These are phyloP conservation scores for Ogataea angusta DNA, from an alignment of 805 yeast species.

Conservation along the genomic window DNA sequence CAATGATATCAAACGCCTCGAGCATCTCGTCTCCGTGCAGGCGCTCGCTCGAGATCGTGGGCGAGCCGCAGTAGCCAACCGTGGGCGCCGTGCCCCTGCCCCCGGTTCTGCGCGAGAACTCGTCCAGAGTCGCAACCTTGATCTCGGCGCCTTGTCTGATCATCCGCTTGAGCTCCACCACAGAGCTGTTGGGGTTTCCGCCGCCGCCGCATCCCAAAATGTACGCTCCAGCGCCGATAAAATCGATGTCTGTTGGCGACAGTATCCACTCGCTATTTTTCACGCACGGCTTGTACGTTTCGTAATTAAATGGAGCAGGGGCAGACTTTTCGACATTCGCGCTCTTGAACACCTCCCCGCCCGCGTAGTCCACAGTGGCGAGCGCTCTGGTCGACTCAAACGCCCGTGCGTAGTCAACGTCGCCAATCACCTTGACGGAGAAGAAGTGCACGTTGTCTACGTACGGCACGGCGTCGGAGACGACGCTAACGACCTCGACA, in stretches of 20 bases:
- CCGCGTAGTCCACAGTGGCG: constrained; percentile 6
- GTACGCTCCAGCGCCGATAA: constrained; percentile 39
- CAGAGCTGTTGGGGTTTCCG: constrained; percentile 39
- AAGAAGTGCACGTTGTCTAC: constrained; percentile 34
- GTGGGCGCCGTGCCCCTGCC: constrained; percentile 32
- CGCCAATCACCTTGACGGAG: constrained; percentile 41
- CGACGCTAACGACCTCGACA: constrained; percentile 24
- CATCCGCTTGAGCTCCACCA: constrained; percentile 33
- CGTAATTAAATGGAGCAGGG: constrained; percentile 15
- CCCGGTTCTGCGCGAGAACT: constrained; percentile 22
- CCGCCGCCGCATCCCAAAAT: constrained; percentile 50
- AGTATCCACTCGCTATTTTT: constrained; percentile 35
- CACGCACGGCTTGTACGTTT: constrained; percentile 14
- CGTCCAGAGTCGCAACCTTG: constrained; percentile 33
- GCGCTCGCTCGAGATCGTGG: constrained; percentile 41
- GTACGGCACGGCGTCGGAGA: constrained; percentile 33
- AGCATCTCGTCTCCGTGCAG: constrained; percentile 38
- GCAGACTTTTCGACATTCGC: constrained; percentile 9
- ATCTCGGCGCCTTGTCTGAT: constrained; percentile 34
- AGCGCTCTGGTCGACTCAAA: constrained; percentile 2
- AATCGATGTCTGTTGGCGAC: constrained; percentile 41
- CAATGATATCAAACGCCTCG: constrained; percentile 30
- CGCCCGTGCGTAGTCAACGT: constrained; percentile 37
- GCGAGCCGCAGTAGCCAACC: constrained; percentile 43
- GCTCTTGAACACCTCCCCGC: constrained; percentile 11